phyloP scores from a whole-genome alignment of 1,284 basidiomycete species.

The Ceratobasidium sp. region DNA sequence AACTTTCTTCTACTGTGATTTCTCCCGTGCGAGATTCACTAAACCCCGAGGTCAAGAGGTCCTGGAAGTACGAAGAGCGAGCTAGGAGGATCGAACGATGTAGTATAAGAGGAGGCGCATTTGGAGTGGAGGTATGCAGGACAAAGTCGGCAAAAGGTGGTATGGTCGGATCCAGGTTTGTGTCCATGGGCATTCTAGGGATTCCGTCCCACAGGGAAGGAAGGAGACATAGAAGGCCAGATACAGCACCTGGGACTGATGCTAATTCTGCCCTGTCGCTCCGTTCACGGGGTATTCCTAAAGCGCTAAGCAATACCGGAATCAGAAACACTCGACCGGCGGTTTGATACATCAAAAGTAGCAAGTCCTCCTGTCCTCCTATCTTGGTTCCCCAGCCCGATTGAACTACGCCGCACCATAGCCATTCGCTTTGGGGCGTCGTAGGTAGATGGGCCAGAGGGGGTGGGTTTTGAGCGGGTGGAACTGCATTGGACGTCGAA shows the following conservation, averaged over 20 bases:
- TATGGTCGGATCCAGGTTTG: not conserved
- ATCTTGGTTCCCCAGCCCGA: slow-evolving; percentile 30
- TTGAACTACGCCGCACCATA: slow-evolving; percentile 17
- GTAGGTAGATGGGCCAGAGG: not conserved
- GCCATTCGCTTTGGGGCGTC: slow-evolving; percentile 1
- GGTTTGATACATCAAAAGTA: slow-evolving; percentile 22
- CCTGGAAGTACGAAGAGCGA: slow-evolving; percentile 1
- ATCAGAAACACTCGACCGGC: not conserved
- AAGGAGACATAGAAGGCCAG: not conserved
- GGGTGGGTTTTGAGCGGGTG: not conserved
- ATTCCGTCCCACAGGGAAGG: slow-evolving; percentile 20
- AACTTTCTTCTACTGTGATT: slow-evolving; percentile 15
- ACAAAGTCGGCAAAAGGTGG: slow-evolving; percentile 21
- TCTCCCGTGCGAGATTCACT: slow-evolving; percentile 19
- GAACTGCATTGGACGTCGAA: not conserved
- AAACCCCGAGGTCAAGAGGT: slow-evolving; percentile 12
- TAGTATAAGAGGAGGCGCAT: slow-evolving; percentile 8
- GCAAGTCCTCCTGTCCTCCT: slow-evolving; percentile 23
- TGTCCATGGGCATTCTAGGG: not conserved
- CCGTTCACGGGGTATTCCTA: not conserved
- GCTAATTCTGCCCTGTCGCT: not conserved
- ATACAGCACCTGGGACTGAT: not conserved
- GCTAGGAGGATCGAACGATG: slow-evolving; percentile 16
- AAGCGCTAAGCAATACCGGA: slow-evolving; percentile 15
- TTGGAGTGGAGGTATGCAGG: slow-evolving; percentile 16